Base-by-base conservation (phyloP, 768 basidiomycete species). In the Lentinula lateritia region DNA sequence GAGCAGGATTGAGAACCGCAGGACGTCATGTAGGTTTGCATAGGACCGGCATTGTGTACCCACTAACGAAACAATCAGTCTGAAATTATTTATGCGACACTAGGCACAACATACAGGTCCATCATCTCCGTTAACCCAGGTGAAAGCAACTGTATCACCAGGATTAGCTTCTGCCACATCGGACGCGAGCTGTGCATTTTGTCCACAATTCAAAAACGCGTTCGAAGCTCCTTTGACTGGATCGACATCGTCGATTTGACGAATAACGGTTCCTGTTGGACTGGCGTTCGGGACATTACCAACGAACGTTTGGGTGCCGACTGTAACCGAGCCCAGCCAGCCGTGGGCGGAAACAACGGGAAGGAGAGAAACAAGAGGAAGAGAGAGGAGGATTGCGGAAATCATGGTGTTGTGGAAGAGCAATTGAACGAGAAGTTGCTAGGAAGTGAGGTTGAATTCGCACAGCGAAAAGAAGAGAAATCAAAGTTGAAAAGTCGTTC, bases 21-120 rank as follows among this genome's bases (percentile, higher is more conserved):
- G 23, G 70, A 62, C 1, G 80, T 73, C 78, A 84, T 76, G 64
- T 84, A 84, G 35, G 80, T 82, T 71, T 83, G 73, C 66, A 82
- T 65, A 9, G 82, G 81, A 5, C 81, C 82, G 3, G 68, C 76
- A 50, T 82, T 67, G 62, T 83, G 82, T 0, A 76, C 76, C 81
- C 80, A 83, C 62, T 63, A 36, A 36, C 34, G 32, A 32, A 28
- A 13, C 1, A 28, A 28, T 28, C 28, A 28, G 28, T 2, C 3
- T 2, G 28, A 28, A 3, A 28, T 28, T 36, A 9, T 23, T 1
- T 18, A 9, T 6, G 20, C 18, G 38, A 20, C 2, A 55, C 18
- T 2, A 32, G 1, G 20, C 5, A 35, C 39, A 68, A 48, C 61
- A 20, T n/a, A 62, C 61, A 48, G 74, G 66, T 57, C 68, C 71